A percentile compares a stretch with the other conserved stretches of the same genome.
These are phyloP conservation scores for Calonectria leucothoes DNA, from an alignment of 2,329 filamentous ascomycete species.

Conservation along the genomic window DNA sequence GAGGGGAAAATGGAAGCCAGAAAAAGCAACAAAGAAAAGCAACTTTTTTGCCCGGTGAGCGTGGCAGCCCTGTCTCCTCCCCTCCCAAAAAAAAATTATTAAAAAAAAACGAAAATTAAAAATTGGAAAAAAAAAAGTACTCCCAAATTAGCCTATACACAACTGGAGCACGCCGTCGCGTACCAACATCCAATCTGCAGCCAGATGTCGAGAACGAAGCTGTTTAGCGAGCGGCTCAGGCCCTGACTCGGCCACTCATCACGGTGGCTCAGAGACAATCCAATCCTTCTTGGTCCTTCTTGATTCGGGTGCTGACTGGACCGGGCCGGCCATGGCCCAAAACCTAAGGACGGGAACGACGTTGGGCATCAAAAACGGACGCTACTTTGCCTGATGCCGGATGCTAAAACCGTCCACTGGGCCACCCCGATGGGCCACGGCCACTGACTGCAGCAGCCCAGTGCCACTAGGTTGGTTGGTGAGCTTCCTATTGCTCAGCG, in stretches of 20 bases:
- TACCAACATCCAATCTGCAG: not conserved
- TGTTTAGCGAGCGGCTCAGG: conserved; percentile 4
- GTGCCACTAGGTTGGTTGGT: conserved; percentile 37
- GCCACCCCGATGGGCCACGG: conserved; percentile 22
- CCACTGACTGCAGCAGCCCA: conserved; percentile 40
- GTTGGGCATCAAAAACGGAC: conserved; percentile 44
- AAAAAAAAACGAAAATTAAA: too few species aligned
- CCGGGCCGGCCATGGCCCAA: conserved; percentile 40
- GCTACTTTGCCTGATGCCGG: conserved; percentile 34
- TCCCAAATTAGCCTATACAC: conserved; percentile 7
- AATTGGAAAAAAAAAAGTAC: not conserved
- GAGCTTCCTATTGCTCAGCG: conserved; percentile 42
- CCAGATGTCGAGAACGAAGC: conserved; percentile 9
- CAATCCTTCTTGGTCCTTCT: conserved; percentile 28
- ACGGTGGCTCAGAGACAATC: conserved; percentile 22
- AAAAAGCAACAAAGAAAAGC: conserved; percentile 26
- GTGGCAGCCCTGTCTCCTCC: conserved; percentile 29
- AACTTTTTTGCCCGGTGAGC: conserved; percentile 28
- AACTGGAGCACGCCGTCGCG: conserved; percentile 7
- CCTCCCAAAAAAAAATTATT: not conserved
- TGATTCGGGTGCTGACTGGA: conserved; percentile 39
- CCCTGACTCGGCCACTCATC: conserved; percentile 20
- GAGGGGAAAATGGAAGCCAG: conserved; percentile 14
- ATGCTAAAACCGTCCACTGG: conserved; percentile 31
- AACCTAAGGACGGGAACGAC: conserved; percentile 32